Evolutionary conservation across 371 early-diverging fungal species (phyloP).

Genomic region (Coelomomyces lativittatus): DNA sequence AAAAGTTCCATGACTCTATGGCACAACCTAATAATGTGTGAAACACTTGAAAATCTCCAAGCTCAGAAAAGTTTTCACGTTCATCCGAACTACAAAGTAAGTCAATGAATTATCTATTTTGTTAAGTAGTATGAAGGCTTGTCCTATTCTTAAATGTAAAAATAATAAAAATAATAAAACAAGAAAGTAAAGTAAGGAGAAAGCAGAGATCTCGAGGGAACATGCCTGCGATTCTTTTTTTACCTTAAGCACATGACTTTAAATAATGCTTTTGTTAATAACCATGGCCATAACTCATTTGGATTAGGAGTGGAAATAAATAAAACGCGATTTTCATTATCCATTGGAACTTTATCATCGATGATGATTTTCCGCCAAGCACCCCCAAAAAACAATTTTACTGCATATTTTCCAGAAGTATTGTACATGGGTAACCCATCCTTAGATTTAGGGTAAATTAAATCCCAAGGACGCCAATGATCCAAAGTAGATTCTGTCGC

Average conservation of each 20-base stretch:
- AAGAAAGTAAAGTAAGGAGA: too few relatives aligned
- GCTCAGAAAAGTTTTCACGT: background rate
- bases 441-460: constrained; percentile 25
- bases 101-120: background rate
- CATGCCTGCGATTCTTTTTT: background rate
- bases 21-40: background rate
- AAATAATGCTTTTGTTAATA: constrained; percentile 26
- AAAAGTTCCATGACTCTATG: background rate
- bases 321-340: constrained; percentile 14
- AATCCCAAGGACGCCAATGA: constrained; percentile 16
- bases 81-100: background rate
- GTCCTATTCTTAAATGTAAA: background rate
- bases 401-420: constrained; percentile 22
- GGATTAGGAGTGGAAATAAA: constrained; percentile 7
- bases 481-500: background rate
- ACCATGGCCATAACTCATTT: constrained; percentile 26
- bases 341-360: constrained; percentile 31
- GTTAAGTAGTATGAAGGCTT: background rate
- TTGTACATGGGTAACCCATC: constrained; percentile 29
- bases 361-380: constrained; percentile 26
- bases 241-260: constrained; percentile 21
- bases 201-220: background rate
- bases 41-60: background rate
- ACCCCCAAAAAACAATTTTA: constrained; percentile 29
- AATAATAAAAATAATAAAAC: background rate